Evolutionary conservation across 2,329 filamentous ascomycete genomes (phyloP), one percentile per base, ranked within the genome.

Genomic region (Diplodia scrobiculata): DNA sequence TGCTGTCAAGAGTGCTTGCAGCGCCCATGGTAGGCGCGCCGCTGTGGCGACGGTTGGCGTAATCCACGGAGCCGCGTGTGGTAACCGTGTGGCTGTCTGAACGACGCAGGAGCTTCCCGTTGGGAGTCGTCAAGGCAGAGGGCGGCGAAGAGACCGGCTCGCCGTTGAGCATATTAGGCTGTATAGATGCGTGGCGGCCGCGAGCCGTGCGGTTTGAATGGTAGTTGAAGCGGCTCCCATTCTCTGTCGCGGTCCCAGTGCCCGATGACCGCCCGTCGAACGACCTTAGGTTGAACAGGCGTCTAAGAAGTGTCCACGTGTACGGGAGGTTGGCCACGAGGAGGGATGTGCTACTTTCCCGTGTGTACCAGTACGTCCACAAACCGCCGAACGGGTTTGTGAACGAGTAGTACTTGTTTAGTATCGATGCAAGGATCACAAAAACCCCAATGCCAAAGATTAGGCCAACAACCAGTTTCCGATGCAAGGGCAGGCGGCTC

Each of bases 261-360:
- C 48, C 29, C 4, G 54, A 66, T 14, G 53, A 34, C 13, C 48
- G 52, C 5, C 51, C 64, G 38, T 68, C 58, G 34, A 77, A 78
- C 4, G 73, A 71, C 29, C 72, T 71, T 1, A 78, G 67, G 36
- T 76, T 73, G 74, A 84, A 84, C 21, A 83, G 70, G 62, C 83
- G 80, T 17, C 81, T 77, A 7, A 84, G 71, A 1, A 84, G 76
- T 1, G 82, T 82, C 82, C 82, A 84, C 13, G 82, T 78, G 50
- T 82, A 80, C 0, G 82, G 82, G 0, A 84, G 72, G 66, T 84
- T 84, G 67, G 82, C 83, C 19, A 84, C 82, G 0, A 83, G 79
- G 48, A 86, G 77, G n/a, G 84, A 82, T 0, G 84, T 84, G 41
- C 79, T 82, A 21, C 81, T 79, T 69, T 87, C 85, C 25, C 83